Conservation (phyloP, 331 rosid genomes). For the Cydonia oblonga region DNA sequence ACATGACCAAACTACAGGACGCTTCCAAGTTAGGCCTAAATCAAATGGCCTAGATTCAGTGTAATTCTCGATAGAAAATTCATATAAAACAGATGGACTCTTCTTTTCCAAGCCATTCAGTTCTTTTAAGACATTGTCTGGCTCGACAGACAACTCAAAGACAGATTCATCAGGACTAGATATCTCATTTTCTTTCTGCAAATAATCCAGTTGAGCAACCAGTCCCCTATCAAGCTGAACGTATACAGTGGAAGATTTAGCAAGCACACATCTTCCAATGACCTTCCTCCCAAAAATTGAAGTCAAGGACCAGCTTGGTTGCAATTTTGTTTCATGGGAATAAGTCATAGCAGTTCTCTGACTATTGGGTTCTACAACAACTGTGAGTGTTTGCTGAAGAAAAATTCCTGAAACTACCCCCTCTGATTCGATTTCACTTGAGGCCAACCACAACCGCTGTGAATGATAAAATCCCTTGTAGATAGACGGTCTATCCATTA, state of each 20-base stretch:
- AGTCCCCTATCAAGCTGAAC: not conserved
- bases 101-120: conserved; percentile 16
- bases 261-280: not conserved
- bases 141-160: conserved; percentile 65
- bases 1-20: conserved; percentile 65
- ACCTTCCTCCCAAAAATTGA: not conserved
- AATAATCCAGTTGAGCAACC: not conserved
- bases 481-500: not conserved
- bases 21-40: conserved; percentile 70
- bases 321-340: not conserved
- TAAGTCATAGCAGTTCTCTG: not conserved
- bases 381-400: not conserved
- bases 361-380: not conserved
- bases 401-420: not conserved
- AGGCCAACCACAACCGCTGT: not conserved
- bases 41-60: conserved; percentile 48
- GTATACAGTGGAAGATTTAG: not conserved
- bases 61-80: conserved; percentile 46
- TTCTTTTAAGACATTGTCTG: conserved; percentile 49
- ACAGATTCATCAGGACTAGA: conserved; percentile 8
- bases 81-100: conserved; percentile 45
- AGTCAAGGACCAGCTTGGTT: not conserved
- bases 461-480: not conserved
- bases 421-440: not conserved
- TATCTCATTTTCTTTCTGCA: not conserved